A percentile compares a stretch with the other conserved stretches of the same genome.
phyloP scores from a whole-genome alignment of 805 yeast species.

The Cyberlindnera misumaiensis region DNA sequence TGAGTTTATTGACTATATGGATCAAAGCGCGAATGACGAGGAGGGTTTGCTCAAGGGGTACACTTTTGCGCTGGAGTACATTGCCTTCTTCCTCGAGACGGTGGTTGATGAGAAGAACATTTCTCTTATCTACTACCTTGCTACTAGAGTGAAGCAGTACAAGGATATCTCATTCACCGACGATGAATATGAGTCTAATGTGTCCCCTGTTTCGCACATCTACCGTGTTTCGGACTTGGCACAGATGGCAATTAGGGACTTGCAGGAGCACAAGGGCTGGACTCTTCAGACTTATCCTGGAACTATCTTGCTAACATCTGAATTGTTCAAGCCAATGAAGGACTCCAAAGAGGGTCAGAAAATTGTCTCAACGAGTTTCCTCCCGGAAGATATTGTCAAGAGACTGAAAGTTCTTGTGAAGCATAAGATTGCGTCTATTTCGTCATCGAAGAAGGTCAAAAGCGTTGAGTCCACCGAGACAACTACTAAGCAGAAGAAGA shows the following conservation, averaged over 20 bases:
- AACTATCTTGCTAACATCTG: conserved; percentile 61
- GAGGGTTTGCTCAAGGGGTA: conserved; percentile 34
- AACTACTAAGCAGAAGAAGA: conserved; percentile 17
- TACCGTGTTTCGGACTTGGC: conserved; percentile 70
- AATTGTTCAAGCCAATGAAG: conserved; percentile 57
- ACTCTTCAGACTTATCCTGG: conserved; percentile 77
- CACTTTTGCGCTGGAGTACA: conserved; percentile 50
- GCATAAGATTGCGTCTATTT: conserved; percentile 26
- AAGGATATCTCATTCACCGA: conserved; percentile 45
- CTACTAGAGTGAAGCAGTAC: conserved; percentile 75
- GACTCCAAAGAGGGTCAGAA: conserved; percentile 51
- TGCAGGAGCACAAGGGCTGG: conserved; percentile 59
- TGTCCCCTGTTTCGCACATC: conserved; percentile 32
- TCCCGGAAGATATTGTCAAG: conserved; percentile 40
- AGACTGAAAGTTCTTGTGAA: conserved; percentile 29
- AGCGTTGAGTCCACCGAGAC: conserved; percentile 1
- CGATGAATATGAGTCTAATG: conserved; percentile 22
- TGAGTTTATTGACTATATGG: conserved; percentile 43
- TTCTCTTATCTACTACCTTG: conserved; percentile 65
- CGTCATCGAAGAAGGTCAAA: conserved; percentile 14
- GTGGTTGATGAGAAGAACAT: conserved; percentile 62
- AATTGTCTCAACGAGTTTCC: conserved; percentile 46
- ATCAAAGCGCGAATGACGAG: conserved; percentile 20
- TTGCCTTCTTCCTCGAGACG: conserved; percentile 51
- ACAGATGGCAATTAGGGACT: conserved; percentile 55